These are phyloP conservation scores for Fusarium sp. DNA, from an alignment of 2,329 filamentous ascomycete species.

Conservation along the genomic window DNA sequence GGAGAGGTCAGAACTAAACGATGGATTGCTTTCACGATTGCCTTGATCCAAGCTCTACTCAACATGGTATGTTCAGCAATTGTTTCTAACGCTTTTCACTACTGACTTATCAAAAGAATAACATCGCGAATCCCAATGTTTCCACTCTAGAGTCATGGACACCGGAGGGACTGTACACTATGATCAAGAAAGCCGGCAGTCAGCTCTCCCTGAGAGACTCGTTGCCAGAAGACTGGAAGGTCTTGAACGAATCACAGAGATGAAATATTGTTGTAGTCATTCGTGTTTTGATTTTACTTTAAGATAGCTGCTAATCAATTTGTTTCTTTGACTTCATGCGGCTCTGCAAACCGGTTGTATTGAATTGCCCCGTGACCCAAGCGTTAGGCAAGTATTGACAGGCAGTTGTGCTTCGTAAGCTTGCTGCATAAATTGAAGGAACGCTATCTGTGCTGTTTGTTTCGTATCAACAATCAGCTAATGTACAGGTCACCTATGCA, in stretches of 20 bases:
- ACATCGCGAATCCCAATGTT: background rate
- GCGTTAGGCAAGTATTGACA: rapidly evolving
- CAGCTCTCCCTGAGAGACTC: background rate
- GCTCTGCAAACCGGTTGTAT: background rate
- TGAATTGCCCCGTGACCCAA: rapidly evolving
- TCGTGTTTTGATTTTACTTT: rapidly evolving
- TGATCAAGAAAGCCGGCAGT: background rate
- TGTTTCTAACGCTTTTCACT: rapidly evolving
- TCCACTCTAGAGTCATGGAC: background rate
- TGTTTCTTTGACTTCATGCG: background rate
- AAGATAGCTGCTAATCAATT: background rate
- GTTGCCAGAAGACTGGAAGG: background rate
- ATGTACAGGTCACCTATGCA: too few species aligned
- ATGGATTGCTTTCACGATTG: background rate
- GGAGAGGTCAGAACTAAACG: background rate
- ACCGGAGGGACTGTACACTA: background rate
- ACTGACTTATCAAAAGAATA: background rate
- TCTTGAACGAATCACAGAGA: background rate
- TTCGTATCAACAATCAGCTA: too few species aligned
- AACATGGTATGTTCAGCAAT: background rate
- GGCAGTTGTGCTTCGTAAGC: too few species aligned
- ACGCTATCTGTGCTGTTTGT: too few species aligned
- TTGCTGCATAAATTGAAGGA: background rate
- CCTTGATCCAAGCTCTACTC: background rate
- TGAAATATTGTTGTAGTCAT: background rate